A percentile compares a stretch with the other conserved stretches of the same genome.
Evolutionary conservation across 768 basidiomycete species (phyloP).

Genomic region (Trametes meyenii): DNA sequence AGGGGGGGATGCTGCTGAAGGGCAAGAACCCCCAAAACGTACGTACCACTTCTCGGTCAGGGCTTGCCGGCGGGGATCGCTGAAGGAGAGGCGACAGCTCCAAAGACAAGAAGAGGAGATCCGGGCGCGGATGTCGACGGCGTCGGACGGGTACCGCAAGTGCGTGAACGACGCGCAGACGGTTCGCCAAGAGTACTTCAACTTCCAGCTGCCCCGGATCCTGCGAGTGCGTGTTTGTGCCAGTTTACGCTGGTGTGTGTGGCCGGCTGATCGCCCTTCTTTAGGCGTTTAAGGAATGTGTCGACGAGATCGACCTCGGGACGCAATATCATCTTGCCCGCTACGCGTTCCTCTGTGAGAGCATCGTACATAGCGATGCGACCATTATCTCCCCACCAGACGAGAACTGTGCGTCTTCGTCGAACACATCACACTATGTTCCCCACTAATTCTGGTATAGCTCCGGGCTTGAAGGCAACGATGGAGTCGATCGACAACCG

Average conservation of each 20-base stretch:
- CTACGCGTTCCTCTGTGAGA: constrained; percentile 94
- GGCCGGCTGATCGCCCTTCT: background rate
- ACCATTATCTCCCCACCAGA: constrained; percentile 71
- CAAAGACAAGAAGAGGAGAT: constrained; percentile 96
- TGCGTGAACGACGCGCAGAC: constrained; percentile 87
- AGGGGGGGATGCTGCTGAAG: constrained; percentile 86
- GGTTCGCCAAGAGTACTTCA: constrained; percentile 96
- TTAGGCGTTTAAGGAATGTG: constrained; percentile 83
- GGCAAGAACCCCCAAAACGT: constrained; percentile 93
- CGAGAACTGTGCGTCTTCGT: constrained; percentile 61
- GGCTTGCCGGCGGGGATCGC: constrained; percentile 1
- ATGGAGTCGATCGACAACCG: constrained; percentile 94
- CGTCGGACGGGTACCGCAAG: constrained; percentile 89
- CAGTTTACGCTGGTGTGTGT: background rate
- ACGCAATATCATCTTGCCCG: constrained; percentile 96
- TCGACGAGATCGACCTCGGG: constrained; percentile 96
- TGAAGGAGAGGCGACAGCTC: constrained; percentile 48
- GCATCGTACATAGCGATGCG: constrained; percentile 86
- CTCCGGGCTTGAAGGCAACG: constrained; percentile 79
- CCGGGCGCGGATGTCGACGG: constrained; percentile 77
- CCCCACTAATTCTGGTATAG: constrained; percentile 31
- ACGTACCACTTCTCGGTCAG: constrained; percentile 14
- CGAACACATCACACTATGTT: too few relatives aligned
- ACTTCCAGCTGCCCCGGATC: constrained; percentile 93
- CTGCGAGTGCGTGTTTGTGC: constrained; percentile 67